Percentiles rank a stretch among this genome's conserved stretches.
Evolutionary conservation across 306 rosid genomes (phyloP).

Genomic region (Begonia fuchsioides): DNA sequence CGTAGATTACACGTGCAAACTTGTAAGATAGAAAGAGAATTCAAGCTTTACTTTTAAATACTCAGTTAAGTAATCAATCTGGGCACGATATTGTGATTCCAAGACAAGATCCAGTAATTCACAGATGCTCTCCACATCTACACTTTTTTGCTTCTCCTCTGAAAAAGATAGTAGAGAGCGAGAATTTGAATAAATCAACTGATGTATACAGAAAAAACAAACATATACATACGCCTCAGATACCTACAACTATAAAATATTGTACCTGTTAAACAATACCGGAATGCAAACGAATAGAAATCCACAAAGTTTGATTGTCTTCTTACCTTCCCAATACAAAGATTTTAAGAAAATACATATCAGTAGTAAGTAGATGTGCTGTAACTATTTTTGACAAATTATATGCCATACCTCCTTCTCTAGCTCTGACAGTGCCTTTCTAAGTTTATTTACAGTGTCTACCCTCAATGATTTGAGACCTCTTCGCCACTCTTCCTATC

Average conservation of each 20-base stretch:
- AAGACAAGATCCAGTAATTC: conserved; percentile 72
- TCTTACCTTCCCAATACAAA: conserved; percentile 44
- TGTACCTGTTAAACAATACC: conserved; percentile 88
- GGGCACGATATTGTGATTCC: conserved; percentile 54
- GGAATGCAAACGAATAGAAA: conserved; percentile 85
- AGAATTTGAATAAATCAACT: neutral
- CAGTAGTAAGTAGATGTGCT: neutral
- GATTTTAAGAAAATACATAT: neutral
- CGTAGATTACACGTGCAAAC: neutral
- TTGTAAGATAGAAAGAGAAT: conserved; percentile 6
- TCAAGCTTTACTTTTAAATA: conserved; percentile 60
- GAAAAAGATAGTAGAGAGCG: conserved; percentile 15
- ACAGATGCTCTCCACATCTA: conserved; percentile 93
- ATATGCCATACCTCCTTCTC: conserved; percentile 71
- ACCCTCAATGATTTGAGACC: conserved; percentile 83
- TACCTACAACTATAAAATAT: neutral
- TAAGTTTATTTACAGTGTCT: conserved; percentile 69
- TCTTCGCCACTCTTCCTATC: conserved; percentile 92
- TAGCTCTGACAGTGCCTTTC: conserved; percentile 81
- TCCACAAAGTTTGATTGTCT: conserved; percentile 75
- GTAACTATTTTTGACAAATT: neutral
- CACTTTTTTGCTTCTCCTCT: conserved; percentile 99
- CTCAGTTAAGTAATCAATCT: conserved; percentile 64
- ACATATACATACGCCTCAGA: neutral
- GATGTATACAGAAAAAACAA: too few relatives aligned